Conservation (phyloP, 495 filamentous ascomycete genomes). For the Aspergillus asperescens region DNA sequence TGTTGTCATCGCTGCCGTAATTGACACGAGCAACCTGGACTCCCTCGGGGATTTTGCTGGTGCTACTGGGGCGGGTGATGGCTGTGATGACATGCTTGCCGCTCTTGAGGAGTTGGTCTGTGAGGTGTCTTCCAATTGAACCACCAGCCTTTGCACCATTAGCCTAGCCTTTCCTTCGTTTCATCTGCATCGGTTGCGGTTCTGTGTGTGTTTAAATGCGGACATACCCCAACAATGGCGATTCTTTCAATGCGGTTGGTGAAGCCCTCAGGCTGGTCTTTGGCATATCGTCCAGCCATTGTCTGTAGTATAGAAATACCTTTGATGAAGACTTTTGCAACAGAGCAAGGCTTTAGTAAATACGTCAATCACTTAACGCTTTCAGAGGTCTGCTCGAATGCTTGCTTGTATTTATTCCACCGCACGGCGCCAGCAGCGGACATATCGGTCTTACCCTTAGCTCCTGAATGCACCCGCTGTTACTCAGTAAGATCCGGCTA, state of each 20-base stretch:
- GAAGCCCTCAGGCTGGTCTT: conserved; percentile 36
- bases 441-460: too few species aligned
- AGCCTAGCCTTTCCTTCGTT: too few species aligned
- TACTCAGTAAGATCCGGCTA: too few species aligned
- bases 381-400: too few species aligned
- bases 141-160: conserved; percentile 48
- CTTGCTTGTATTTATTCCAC: too few species aligned
- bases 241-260: conserved; percentile 41
- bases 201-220: not conserved
- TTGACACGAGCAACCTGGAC: conserved; percentile 39
- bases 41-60: conserved; percentile 36
- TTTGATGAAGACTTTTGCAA: too few species aligned
- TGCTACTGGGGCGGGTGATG: conserved; percentile 43
- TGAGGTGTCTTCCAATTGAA: conserved; percentile 49
- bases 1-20: conserved; percentile 38
- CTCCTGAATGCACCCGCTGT: too few species aligned
- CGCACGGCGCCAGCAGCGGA: too few species aligned
- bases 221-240: conserved; percentile 46
- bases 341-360: too few species aligned
- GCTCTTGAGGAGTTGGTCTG: conserved; percentile 42
- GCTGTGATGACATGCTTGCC: conserved; percentile 51
- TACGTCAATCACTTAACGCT: too few species aligned
- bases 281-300: conserved; percentile 23
- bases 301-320: too few species aligned
- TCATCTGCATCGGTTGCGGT: too few species aligned